Conservation (phyloP, 2,329 filamentous ascomycete genomes). For the Pyrenophora graminea region DNA sequence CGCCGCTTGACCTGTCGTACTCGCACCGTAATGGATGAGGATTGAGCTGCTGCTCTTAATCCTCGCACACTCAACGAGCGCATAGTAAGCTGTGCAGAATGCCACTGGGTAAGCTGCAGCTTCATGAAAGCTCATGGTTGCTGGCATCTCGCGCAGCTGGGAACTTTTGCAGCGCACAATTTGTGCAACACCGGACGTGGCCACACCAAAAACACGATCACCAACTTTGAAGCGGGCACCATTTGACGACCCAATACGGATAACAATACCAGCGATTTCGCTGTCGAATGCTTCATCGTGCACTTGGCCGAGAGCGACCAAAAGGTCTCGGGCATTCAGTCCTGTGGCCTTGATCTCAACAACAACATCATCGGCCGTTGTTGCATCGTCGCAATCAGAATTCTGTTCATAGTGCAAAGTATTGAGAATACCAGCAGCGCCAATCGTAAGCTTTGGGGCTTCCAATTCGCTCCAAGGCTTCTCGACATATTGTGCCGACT, state of each 20-base stretch:
- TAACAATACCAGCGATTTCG: conserved; percentile 25
- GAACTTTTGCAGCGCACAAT: conserved; percentile 6
- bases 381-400: background rate
- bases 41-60: background rate
- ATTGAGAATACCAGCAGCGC: conserved; percentile 16
- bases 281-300: conserved; percentile 16
- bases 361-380: conserved; percentile 18
- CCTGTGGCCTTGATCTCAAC: conserved; percentile 22
- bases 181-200: conserved; percentile 9
- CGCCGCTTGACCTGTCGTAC: conserved; percentile 3
- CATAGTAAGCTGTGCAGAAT: conserved; percentile 7
- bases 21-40: conserved; percentile 3
- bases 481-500: conserved; percentile 15
- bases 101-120: conserved; percentile 20
- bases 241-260: background rate
- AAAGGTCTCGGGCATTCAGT: conserved; percentile 25
- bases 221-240: conserved; percentile 3
- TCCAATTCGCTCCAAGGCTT: conserved; percentile 15
- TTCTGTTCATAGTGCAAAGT: conserved; percentile 20
- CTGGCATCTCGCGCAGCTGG: conserved; percentile 16
- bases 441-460: conserved; percentile 14
- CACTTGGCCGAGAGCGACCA: conserved; percentile 33
- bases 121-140: conserved; percentile 12
- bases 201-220: conserved; percentile 17
- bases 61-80: background rate